A percentile compares a stretch with the other conserved stretches of the same genome.
Evolutionary conservation across 2,329 filamentous ascomycete genomes (phyloP).

Genomic region (Ophiostoma fasciatum): DNA sequence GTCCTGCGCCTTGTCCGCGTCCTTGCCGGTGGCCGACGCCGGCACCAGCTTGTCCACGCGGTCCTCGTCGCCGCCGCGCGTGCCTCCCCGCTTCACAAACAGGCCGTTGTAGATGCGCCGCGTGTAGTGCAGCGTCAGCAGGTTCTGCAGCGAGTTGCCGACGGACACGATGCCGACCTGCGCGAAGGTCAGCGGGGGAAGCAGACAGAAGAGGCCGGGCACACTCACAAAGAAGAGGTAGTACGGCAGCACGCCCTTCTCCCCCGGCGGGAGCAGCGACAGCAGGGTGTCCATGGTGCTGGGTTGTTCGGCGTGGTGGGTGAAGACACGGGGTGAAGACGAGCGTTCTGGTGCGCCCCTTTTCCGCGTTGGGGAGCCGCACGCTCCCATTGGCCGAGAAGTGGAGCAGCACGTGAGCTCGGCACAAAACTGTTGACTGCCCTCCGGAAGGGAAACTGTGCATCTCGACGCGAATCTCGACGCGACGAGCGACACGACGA

Average conservation of each 20-base stretch:
- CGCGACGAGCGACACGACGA: too few relatives aligned
- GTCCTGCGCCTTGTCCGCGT: conserved; percentile 31
- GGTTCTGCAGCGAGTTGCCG: conserved; percentile 75
- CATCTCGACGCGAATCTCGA: too few relatives aligned
- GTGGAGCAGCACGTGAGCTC: too few relatives aligned
- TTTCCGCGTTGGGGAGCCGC: too few relatives aligned
- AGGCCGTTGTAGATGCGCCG: conserved; percentile 70
- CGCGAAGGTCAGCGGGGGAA: too few relatives aligned
- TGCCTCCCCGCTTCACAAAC: conserved; percentile 35
- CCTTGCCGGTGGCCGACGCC: conserved; percentile 26
- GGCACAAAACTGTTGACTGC: too few relatives aligned
- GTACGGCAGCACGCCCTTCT: conserved; percentile 41
- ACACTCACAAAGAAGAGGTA: conserved; percentile 40
- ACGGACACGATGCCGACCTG: conserved; percentile 73
- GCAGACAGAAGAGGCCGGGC: not conserved
- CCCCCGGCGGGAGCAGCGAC: conserved; percentile 29
- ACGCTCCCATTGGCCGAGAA: too few relatives aligned
- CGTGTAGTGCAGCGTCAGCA: conserved; percentile 65
- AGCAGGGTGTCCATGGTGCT: conserved; percentile 29
- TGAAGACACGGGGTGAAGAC: too few relatives aligned
- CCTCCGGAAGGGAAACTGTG: too few relatives aligned
- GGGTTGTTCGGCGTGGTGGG: not conserved
- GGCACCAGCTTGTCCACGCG: conserved; percentile 36
- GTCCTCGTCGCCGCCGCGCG: conserved; percentile 27
- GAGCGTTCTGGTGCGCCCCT: too few relatives aligned